Evolutionary conservation across 2,329 filamentous ascomycete species (phyloP), one percentile per base, ranked within the genome.

Genomic region (Zalaria obscura): DNA sequence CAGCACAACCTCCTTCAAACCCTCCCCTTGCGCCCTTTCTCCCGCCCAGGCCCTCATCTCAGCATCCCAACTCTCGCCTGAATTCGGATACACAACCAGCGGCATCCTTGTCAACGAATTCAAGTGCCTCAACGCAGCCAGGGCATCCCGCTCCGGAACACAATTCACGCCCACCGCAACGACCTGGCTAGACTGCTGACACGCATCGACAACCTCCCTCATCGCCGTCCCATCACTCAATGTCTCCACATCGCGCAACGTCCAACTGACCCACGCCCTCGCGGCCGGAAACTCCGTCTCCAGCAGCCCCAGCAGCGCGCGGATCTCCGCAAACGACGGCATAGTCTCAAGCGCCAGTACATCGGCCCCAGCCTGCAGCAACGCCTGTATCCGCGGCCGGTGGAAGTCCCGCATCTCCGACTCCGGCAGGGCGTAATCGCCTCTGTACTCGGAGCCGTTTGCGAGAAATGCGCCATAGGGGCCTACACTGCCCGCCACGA

Each of bases 401-500:
- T 70, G 67, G 46, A 69, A 69, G 3, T 48, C 50, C 40, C 61
- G 59, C 50, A 66, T 52, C 5, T 57, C 55, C 5, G 40, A 37
- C 6, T 46, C 44, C 1, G 51, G 35, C 1, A 61, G 33, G 2
- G 37, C 32, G 46, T 70, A 69, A 41, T 61, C 59, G 25, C 67
- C 67, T 2, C 55, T 52, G 43, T 70, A 69, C 47, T 70, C 67
- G 8, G 57, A 59, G 4, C 67, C 67, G 42, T 70, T 56, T 1
- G 66, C 57, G 2, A 70, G 55, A 41, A 59, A 69, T 5, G 67
- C 66, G 8, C 66, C 67, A 42, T 68, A 69, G 2, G 67, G 67
- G 0, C 67, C 67, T 4, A 69, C 62, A 40, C 59, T 64, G 4
- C 66, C 67, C 4, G 66, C 67, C 5, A 69, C 50, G 4, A 65